These are phyloP conservation scores for Pichia sp. DNA, from an alignment of 1,139 yeast species.

Conservation along the genomic window DNA sequence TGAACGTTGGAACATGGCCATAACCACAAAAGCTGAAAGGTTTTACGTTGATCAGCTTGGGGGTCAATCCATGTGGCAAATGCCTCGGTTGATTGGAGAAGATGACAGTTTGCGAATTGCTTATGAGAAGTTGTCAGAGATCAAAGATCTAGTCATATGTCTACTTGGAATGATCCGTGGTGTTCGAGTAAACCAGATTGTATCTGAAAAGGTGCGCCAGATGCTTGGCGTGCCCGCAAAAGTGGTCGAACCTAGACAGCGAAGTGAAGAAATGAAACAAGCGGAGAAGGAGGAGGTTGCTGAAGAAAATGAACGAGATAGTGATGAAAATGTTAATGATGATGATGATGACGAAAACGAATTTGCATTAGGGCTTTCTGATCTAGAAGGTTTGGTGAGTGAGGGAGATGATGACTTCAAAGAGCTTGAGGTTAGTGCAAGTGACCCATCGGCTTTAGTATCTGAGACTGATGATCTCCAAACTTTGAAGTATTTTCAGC, in stretches of 20 bases:
- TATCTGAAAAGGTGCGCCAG: neutral
- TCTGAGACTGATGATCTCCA: neutral
- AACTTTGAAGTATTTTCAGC: neutral
- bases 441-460: slow-evolving; percentile 14
- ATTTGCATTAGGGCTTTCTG: slow-evolving; percentile 17
- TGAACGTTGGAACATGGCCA: slow-evolving; percentile 39
- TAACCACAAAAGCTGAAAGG: slow-evolving; percentile 42
- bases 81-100: slow-evolving; percentile 29
- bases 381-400: slow-evolving; percentile 14
- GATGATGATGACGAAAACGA: slow-evolving; percentile 5
- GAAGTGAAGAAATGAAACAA: neutral
- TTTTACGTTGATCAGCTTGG: slow-evolving; percentile 37
- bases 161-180: slow-evolving; percentile 48
- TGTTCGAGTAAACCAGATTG: slow-evolving; percentile 23
- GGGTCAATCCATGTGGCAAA: slow-evolving; percentile 28
- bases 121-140: slow-evolving; percentile 33
- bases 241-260: neutral
- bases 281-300: neutral
- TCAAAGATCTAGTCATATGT: slow-evolving; percentile 29
- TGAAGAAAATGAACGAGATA: slow-evolving; percentile 3
- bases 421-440: slow-evolving; percentile 6
- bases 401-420: neutral
- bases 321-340: slow-evolving; percentile 8
- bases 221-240: neutral
- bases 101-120: slow-evolving; percentile 14